Percentiles rank a stretch among this genome's conserved stretches.
Evolutionary conservation across 192 early-diverging fungal genomes (phyloP).

Genomic region (Piromyces finnis): DNA sequence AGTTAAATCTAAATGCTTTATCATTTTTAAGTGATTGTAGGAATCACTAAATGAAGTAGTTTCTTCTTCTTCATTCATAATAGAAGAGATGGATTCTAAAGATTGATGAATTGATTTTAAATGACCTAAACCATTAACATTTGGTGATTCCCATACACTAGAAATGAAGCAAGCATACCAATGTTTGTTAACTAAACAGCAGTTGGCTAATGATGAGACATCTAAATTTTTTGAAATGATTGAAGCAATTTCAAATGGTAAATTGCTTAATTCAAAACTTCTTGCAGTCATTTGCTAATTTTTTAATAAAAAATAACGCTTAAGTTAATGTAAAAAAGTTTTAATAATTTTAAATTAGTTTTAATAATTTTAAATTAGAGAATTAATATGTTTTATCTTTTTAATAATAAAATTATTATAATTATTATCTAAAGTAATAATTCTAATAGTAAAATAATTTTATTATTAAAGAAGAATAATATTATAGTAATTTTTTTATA

Average conservation of each 20-base stretch:
- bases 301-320: too few species aligned
- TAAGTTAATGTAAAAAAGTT: too few species aligned
- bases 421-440: too few species aligned
- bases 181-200: not conserved
- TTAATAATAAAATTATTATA: too few species aligned
- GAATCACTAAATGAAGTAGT: not conserved
- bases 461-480: too few species aligned
- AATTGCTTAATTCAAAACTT: not conserved
- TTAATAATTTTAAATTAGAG: too few species aligned
- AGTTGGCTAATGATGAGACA: not conserved
- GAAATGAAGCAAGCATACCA: not conserved
- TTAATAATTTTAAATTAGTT: too few species aligned
- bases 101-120: not conserved
- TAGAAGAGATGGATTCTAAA: not conserved
- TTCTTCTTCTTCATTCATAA: not conserved
- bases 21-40: not conserved
- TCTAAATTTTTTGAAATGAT: not conserved
- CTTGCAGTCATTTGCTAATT: not conserved
- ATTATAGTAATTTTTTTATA: too few species aligned
- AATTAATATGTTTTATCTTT: too few species aligned
- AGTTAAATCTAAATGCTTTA: not conserved
- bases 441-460: too few species aligned
- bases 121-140: not conserved
- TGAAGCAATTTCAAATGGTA: not conserved
- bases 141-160: not conserved